Conservation (phyloP, 495 filamentous ascomycete genomes). For the Annulohypoxylon bovei region DNA sequence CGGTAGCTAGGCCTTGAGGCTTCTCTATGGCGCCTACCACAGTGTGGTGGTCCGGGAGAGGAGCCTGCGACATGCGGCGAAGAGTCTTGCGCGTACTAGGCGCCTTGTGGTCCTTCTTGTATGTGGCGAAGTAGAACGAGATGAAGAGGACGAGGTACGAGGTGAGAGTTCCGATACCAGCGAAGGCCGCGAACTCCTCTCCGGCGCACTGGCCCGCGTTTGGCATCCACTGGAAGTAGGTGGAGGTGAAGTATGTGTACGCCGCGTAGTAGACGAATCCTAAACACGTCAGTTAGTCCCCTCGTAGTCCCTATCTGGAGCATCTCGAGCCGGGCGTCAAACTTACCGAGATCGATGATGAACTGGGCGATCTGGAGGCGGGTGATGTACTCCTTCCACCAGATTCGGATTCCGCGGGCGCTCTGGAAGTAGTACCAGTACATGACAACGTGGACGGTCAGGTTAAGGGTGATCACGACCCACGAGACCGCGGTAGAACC, state of each 20-base stretch:
- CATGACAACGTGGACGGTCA: slow-evolving; percentile 82
- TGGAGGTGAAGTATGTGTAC: slow-evolving; percentile 92
- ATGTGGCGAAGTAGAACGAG: slow-evolving; percentile 97
- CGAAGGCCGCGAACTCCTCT: slow-evolving; percentile 96
- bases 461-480: slow-evolving; percentile 80
- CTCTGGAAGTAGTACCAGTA: slow-evolving; percentile 87
- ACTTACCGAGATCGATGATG: slow-evolving; percentile 78
- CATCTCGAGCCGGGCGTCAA: neutral
- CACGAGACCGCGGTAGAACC: slow-evolving; percentile 81
- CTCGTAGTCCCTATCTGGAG: neutral
- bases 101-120: slow-evolving; percentile 83
- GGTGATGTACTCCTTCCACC: slow-evolving; percentile 94
- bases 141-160: slow-evolving; percentile 98
- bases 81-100: slow-evolving; percentile 65
- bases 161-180: slow-evolving; percentile 89
- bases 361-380: slow-evolving; percentile 87
- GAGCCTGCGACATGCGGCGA: slow-evolving; percentile 63
- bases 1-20: slow-evolving; percentile 55
- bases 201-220: slow-evolving; percentile 88
- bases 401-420: slow-evolving; percentile 81
- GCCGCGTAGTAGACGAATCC: slow-evolving; percentile 96
- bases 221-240: slow-evolving; percentile 88
- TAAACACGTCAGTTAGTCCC: slow-evolving; percentile 49
- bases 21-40: slow-evolving; percentile 50
- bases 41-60: slow-evolving; percentile 59